phyloP scores from a whole-genome alignment of 768 basidiomycete species.

The Xerocomellus amylosporus region DNA sequence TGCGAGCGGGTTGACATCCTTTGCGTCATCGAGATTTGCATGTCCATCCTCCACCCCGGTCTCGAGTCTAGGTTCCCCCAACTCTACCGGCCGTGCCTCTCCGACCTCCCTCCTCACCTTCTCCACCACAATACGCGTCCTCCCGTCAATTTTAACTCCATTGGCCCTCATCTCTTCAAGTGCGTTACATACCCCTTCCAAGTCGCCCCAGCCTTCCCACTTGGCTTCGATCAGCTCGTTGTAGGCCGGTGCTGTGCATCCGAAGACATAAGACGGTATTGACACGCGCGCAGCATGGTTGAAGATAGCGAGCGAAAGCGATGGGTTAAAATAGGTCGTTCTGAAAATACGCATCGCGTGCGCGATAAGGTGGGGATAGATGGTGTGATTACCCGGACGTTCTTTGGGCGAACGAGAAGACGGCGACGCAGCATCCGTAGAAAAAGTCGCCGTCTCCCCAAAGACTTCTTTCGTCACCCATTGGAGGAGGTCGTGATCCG shows the following conservation, averaged over 20 bases:
- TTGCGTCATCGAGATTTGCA: neutral
- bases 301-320: constrained; percentile 81
- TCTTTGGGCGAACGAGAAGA: neutral
- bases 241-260: constrained; percentile 85
- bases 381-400: constrained; percentile 52
- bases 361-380: constrained; percentile 75
- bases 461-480: constrained; percentile 76
- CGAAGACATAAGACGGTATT: constrained; percentile 80
- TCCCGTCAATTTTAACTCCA: constrained; percentile 62
- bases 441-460: constrained; percentile 33
- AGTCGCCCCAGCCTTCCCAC: constrained; percentile 82
- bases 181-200: constrained; percentile 67
- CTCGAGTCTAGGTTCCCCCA: constrained; percentile 22
- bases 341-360: constrained; percentile 77
- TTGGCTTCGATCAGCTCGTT: constrained; percentile 85
- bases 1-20: constrained; percentile 31
- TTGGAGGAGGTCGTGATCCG: constrained; percentile 65
- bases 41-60: neutral
- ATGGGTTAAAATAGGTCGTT: constrained; percentile 73
- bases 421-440: neutral
- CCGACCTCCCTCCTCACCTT: constrained; percentile 61
- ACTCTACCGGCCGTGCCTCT: constrained; percentile 47
- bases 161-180: constrained; percentile 82
- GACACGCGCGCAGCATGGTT: constrained; percentile 72
- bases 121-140: constrained; percentile 62